Base-by-base conservation (phyloP, 2,329 filamentous ascomycete species). In the Leptographium galeiforme region DNA sequence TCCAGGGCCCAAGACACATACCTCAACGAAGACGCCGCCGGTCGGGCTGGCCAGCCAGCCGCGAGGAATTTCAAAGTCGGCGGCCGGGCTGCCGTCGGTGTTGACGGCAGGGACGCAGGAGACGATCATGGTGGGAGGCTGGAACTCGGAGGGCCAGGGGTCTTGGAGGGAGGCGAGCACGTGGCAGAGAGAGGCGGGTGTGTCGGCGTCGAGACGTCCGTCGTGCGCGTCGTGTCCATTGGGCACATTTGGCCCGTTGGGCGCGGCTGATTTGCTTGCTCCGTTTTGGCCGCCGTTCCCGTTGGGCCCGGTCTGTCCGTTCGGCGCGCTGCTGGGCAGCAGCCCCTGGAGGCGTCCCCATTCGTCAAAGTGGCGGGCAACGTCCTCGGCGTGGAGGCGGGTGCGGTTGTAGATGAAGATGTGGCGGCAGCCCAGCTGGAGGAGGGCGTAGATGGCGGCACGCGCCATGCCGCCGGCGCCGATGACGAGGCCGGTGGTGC, bases 321-420 rank as follows among this genome's bases (percentile, higher is more conserved):
- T 12, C 10, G 2, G n/a, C 4, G 16, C 46, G 13, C 16, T 16
- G 50, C 34, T 6, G 25, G n/a, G 8, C 4, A 61, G 11, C 34
- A 68, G 60, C 2, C 62, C 60, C 53, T 69, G 67, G 16, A 61
- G 58, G 11, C 56, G 58, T 1, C 70, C 69, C 60, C 78, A 72
- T 2, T 71, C 65, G 51, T 84, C 86, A 65, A 87, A 89, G 61
- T 89, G 84, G 1, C 69, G 66, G 2, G 84, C 83, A 0, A 89
- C 75, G 18, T 72, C 73, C 50, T 78, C 70, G 0, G 84, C 84
- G 50, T 79, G 81, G 30, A 72, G 67, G 16, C 71, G 60, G 0
- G 84, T 87, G 32, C 85, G 74, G 61, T 89, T 89, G 63, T 78
- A 81, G 41, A 89, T 75, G 59, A 87, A 85, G 25, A 89, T 82